Conservation (phyloP, 2,329 filamentous ascomycete species). For the Neofusicoccum ribis region DNA sequence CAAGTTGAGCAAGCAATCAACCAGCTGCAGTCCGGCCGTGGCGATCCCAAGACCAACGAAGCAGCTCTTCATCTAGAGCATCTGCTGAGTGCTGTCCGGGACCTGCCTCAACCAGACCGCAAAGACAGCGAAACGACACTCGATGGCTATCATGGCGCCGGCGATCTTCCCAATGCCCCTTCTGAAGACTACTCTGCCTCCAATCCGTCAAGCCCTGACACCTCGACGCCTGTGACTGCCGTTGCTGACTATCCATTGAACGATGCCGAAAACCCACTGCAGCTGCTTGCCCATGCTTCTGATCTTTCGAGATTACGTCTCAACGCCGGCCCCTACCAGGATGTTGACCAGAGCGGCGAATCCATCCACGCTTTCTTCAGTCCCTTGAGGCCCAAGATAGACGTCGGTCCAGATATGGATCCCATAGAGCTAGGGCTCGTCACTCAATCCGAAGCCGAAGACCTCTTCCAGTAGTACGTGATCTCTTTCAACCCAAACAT, state of each 20-base stretch:
- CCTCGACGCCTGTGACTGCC: slow-evolving; percentile 22
- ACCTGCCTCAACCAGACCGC: slow-evolving; percentile 46
- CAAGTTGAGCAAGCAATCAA: slow-evolving; percentile 67
- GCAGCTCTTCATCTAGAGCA: slow-evolving; percentile 1
- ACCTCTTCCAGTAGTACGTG: slow-evolving; percentile 64
- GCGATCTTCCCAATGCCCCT: not conserved
- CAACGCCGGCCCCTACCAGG: not conserved
- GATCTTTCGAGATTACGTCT: slow-evolving; percentile 48
- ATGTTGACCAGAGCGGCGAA: not conserved
- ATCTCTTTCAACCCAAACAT: not conserved
- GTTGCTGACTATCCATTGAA: slow-evolving; percentile 57
- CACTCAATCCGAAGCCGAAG: slow-evolving; percentile 63
- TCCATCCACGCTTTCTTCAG: slow-evolving; percentile 59
- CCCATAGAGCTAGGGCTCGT: slow-evolving; percentile 71
- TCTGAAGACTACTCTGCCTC: slow-evolving; percentile 6
- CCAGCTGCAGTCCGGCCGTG: slow-evolving; percentile 14
- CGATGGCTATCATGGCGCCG: slow-evolving; percentile 24
- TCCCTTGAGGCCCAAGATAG: slow-evolving; percentile 62
- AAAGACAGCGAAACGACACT: slow-evolving; percentile 16
- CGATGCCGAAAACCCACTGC: slow-evolving; percentile 73
- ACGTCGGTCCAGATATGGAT: slow-evolving; percentile 65
- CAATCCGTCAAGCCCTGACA: not conserved
- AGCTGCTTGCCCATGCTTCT: slow-evolving; percentile 71
- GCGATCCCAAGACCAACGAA: slow-evolving; percentile 1
- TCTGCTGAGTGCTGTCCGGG: not conserved